Percentiles rank a stretch among this genome's conserved stretches.
phyloP scores from a whole-genome alignment of 768 basidiomycete species.

The Gautieria morchelliformis region DNA sequence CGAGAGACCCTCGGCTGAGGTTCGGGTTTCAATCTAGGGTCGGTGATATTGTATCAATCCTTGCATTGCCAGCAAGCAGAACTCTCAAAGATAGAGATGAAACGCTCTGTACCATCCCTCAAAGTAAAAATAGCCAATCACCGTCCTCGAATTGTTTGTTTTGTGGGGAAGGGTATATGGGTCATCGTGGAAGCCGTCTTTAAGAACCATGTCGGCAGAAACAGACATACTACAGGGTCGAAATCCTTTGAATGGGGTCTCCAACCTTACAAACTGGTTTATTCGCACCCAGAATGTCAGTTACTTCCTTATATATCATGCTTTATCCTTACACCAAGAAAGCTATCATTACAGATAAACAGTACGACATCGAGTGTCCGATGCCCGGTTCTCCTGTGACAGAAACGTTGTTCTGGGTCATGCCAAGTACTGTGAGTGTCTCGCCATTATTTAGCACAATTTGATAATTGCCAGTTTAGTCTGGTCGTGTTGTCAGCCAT shows the following conservation, averaged over 20 bases:
- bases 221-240: slow-evolving; percentile 8
- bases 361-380: not conserved
- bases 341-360: not conserved
- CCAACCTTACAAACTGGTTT: slow-evolving; percentile 41
- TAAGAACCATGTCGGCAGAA: slow-evolving; percentile 20
- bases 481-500: slow-evolving; percentile 61
- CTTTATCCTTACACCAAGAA: slow-evolving; percentile 3
- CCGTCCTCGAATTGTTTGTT: slow-evolving; percentile 62
- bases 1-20: slow-evolving; percentile 57
- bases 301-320: slow-evolving; percentile 4
- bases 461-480: slow-evolving; percentile 17
- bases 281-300: slow-evolving; percentile 16
- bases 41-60: not conserved
- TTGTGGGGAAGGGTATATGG: slow-evolving; percentile 71
- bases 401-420: slow-evolving; percentile 67
- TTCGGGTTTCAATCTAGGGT: slow-evolving; percentile 12
- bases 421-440: slow-evolving; percentile 45
- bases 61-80: slow-evolving; percentile 37
- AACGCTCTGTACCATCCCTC: slow-evolving; percentile 43
- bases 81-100: slow-evolving; percentile 42
- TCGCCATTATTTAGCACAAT: not conserved
- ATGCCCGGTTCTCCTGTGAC: not conserved
- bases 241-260: slow-evolving; percentile 27
- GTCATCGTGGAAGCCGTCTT: slow-evolving; percentile 25
- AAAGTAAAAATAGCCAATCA: slow-evolving; percentile 47